phyloP scores from a whole-genome alignment of 2,329 filamentous ascomycete species.

The Penicillium hordei region DNA sequence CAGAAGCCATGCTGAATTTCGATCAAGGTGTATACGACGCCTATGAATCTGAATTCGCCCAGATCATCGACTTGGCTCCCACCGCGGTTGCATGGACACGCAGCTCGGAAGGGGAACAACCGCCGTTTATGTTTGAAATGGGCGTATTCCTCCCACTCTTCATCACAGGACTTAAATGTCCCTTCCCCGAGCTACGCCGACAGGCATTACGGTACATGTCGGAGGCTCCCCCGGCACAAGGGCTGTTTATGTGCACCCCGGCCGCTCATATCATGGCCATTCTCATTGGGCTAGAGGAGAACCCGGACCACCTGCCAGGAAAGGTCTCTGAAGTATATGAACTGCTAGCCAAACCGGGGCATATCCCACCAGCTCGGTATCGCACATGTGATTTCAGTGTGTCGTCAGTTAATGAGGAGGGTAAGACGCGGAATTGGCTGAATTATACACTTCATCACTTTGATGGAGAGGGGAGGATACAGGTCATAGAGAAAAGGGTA shows the following conservation, averaged over 20 bases:
- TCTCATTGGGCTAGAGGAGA: background rate
- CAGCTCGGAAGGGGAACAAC: slow-evolving; percentile 15
- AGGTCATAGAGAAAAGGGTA: background rate
- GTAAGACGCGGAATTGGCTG: background rate
- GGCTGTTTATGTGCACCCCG: slow-evolving; percentile 17
- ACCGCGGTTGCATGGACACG: slow-evolving; percentile 12
- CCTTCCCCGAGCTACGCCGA: slow-evolving; percentile 15
- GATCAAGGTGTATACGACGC: slow-evolving; percentile 16
- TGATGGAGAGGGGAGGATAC: background rate
- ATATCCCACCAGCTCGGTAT: background rate
- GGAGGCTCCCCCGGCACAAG: slow-evolving; percentile 19
- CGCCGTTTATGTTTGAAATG: slow-evolving; percentile 20
- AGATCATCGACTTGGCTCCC: slow-evolving; percentile 15
- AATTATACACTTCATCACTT: background rate
- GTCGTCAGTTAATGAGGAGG: background rate
- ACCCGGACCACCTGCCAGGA: background rate
- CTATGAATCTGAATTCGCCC: slow-evolving; percentile 15
- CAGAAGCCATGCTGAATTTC: slow-evolving; percentile 11
- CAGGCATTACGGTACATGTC: slow-evolving; percentile 12
- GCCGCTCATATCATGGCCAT: background rate
- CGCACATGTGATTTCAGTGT: background rate
- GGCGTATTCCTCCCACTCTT: slow-evolving; percentile 23
- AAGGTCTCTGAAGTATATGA: background rate
- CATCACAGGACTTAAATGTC: slow-evolving; percentile 21
- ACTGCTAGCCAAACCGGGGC: background rate